Percentiles rank a stretch among this genome's conserved stretches.
phyloP scores from a whole-genome alignment of 140 eudicot species.

The Flaveria floridana region DNA sequence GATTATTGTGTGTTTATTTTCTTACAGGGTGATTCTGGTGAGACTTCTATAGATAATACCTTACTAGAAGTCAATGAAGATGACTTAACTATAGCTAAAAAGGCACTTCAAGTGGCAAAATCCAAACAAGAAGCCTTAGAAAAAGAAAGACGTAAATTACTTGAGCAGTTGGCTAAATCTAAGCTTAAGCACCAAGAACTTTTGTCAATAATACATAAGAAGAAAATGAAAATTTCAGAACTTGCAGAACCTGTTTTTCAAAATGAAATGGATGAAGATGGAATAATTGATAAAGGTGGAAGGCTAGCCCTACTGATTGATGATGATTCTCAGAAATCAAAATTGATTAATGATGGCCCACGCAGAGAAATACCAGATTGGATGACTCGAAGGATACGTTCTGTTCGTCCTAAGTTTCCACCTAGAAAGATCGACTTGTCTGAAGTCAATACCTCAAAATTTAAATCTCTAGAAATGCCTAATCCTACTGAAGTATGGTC shows the following conservation, averaged over 20 bases:
- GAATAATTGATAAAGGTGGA: slow-evolving; percentile 48
- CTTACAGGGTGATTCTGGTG: slow-evolving; percentile 44
- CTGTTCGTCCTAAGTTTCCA: slow-evolving; percentile 56
- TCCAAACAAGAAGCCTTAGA: slow-evolving; percentile 44
- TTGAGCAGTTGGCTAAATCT: slow-evolving; percentile 45
- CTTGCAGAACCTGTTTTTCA: slow-evolving; percentile 36
- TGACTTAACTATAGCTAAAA: slow-evolving; percentile 38
- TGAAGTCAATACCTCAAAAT: slow-evolving; percentile 40
- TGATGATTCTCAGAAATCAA: slow-evolving; percentile 51
- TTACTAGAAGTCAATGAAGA: slow-evolving; percentile 29
- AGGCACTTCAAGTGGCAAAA: slow-evolving; percentile 35
- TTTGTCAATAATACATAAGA: slow-evolving; percentile 40
- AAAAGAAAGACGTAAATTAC: slow-evolving; percentile 42
- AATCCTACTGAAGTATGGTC: slow-evolving; percentile 60
- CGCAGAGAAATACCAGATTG: slow-evolving; percentile 65
- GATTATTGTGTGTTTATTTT: neutral
- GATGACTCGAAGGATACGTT: slow-evolving; percentile 58
- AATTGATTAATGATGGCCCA: slow-evolving; percentile 53
- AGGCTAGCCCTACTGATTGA: slow-evolving; percentile 49
- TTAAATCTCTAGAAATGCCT: slow-evolving; percentile 49
- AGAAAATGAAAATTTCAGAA: slow-evolving; percentile 41
- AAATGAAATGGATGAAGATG: slow-evolving; percentile 40
- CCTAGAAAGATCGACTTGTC: slow-evolving; percentile 46
- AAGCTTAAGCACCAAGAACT: slow-evolving; percentile 46
- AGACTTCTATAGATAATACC: slow-evolving; percentile 33